Evolutionary conservation across 2,329 filamentous ascomycete genomes (phyloP).

Genomic region (Xylaria digitata): DNA sequence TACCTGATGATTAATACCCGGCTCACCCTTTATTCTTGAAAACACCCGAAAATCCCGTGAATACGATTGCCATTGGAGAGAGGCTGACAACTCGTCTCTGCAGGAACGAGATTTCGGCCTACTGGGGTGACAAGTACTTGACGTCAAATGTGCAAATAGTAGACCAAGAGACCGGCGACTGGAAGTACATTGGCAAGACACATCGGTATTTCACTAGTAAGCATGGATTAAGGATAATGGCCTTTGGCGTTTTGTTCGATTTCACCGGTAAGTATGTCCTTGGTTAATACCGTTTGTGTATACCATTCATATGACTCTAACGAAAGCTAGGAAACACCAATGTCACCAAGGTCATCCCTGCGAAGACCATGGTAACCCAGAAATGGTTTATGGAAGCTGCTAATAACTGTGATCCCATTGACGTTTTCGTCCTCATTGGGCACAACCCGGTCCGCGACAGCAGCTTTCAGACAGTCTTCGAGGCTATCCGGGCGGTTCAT

Average conservation of each 20-base stretch:
- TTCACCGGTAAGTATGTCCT: conserved; percentile 58
- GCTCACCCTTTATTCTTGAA: no score
- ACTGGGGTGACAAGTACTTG: conserved; percentile 61
- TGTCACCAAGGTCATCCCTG: conserved; percentile 68
- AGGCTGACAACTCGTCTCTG: neutral
- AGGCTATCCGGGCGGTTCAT: conserved; percentile 67
- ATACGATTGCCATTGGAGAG: neutral
- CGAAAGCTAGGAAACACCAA: conserved; percentile 65
- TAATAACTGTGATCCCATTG: conserved; percentile 64
- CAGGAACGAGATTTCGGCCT: conserved; percentile 64
- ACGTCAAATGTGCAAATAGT: conserved; percentile 60
- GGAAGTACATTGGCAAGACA: conserved; percentile 57
- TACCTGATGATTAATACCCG: neutral
- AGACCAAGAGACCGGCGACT: conserved; percentile 54
- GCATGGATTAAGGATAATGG: conserved; percentile 57
- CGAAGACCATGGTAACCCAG: conserved; percentile 62
- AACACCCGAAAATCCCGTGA: neutral
- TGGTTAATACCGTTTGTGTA: neutral
- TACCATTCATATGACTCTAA: conserved; percentile 41
- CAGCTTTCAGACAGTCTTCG: conserved; percentile 60
- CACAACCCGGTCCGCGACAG: conserved; percentile 69
- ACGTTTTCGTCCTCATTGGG: conserved; percentile 72
- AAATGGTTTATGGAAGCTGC: conserved; percentile 71
- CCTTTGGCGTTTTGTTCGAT: conserved; percentile 59
- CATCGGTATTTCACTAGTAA: conserved; percentile 59